Evolutionary conservation across 2,329 filamentous ascomycete species (phyloP), one percentile per base, ranked within the genome.

Genomic region (Penicillium sp.): DNA sequence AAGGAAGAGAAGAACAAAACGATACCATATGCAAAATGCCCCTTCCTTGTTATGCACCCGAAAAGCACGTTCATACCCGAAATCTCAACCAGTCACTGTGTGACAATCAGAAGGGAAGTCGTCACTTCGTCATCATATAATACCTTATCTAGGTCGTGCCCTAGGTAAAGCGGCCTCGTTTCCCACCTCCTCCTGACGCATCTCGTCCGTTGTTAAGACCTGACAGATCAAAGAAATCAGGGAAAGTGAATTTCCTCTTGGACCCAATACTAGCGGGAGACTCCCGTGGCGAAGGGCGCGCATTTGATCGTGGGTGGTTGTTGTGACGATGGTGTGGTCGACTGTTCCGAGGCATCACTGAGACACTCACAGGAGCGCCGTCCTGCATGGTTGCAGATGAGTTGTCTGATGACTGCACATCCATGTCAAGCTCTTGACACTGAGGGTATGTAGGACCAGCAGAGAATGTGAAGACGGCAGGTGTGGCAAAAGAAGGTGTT

Each of bases 221-320:
- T 2, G 78, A 78, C 20, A 81, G 62, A 59, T 81, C 79, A 57
- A 81, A 81, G 61, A 80, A 80, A 44, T 81, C 79, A 3, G 73
- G 74, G 45, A 80, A 74, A 18, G 74, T 71, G 48, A 76, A 68
- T 65, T 78, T 79, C 55, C 79, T 71, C 68, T 81, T 81, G 8
- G 76, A 77, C 6, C 79, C 78, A 7, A 78, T 57, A 5, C 67
- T 71, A 10, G 73, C 64, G 1, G 73, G 71, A 5, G 76, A 61
- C 38, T 77, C 72, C 55, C 76, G 70, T 34, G 69, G 69, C 2
- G 75, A 66, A 49, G 71, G 63, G 54, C 77, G 73, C 48, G 69
- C 56, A 35, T 66, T 73, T 34, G 74, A 63, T 37, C 76, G 73
- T 43, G 68, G 63, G n/a, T 67, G 58, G 53, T 71, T 74, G 63